Evolutionary conservation across 306 rosid genomes (phyloP).

Genomic region (Pueraria montana): DNA sequence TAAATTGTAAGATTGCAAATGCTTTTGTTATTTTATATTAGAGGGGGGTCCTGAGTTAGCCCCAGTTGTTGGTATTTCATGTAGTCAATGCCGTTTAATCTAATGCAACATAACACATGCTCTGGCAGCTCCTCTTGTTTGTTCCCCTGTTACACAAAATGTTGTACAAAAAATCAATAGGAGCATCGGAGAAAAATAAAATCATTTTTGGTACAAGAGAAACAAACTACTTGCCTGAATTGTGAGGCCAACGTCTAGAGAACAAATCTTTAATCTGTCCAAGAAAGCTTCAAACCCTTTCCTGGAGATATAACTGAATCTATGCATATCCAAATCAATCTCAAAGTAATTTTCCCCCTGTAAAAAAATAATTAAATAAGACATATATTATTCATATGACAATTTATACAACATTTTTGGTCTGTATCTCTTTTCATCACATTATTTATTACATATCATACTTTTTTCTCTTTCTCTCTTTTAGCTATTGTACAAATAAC

Average conservation of each 20-base stretch:
- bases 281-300: slow-evolving; percentile 96
- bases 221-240: slow-evolving; percentile 81
- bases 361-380: neutral
- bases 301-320: slow-evolving; percentile 94
- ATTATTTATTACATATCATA: neutral
- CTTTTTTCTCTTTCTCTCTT: neutral
- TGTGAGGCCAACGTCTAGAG: slow-evolving; percentile 93
- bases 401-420: neutral
- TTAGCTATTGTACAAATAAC: neutral
- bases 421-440: neutral
- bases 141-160: slow-evolving; percentile 76
- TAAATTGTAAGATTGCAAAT: slow-evolving; percentile 45
- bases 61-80: slow-evolving; percentile 86
- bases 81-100: slow-evolving; percentile 87
- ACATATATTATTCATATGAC: neutral
- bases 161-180: slow-evolving; percentile 8
- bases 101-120: slow-evolving; percentile 87
- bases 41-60: slow-evolving; percentile 59
- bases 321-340: slow-evolving; percentile 98
- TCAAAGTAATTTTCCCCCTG: slow-evolving; percentile 96
- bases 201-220: neutral
- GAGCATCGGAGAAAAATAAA: slow-evolving; percentile 11
- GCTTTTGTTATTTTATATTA: slow-evolving; percentile 43
- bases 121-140: slow-evolving; percentile 95
- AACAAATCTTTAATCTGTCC: slow-evolving; percentile 81